Evolutionary conservation across 768 basidiomycete species (phyloP), one percentile per base, ranked within the genome.

Genomic region (Lentinula raphanica): DNA sequence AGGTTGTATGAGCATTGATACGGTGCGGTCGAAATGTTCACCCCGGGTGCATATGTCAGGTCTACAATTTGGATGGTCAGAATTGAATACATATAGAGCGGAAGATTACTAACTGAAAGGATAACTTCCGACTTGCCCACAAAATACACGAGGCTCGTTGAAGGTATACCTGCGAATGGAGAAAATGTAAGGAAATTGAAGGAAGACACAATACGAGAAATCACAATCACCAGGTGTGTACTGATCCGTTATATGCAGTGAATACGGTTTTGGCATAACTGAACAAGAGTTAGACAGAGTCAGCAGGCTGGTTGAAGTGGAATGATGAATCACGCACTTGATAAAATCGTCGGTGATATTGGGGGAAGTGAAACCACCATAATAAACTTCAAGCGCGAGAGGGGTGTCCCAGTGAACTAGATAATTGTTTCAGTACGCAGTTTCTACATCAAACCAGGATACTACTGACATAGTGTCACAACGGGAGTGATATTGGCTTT

Each of bases 401-500:
- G 80, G 80, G 7, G 74, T 75, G 61, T 80, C 79, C 78, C 78
- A 79, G 61, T 81, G 78, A 64, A 77, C 77, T 79, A 56, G 2
- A 48, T n/a, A n/a, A n/a, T n/a, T n/a, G n/a, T n/a, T n/a, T n/a
- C n/a, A n/a, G n/a, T n/a, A n/a, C n/a, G n/a, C n/a, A n/a, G n/a
- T n/a, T n/a, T n/a, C n/a, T n/a, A n/a, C n/a, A n/a, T n/a, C n/a
- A n/a, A n/a, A n/a, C n/a, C n/a, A n/a, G n/a, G n/a, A n/a, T n/a
- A n/a, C n/a, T n/a, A 67, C 72, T 63, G 66, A 79, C 80, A 83
- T 0, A 83, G 68, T 7, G 81, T 83, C 0, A 69, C 76, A 4
- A 82, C 78, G 3, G 80, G 79, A 32, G 72, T 72, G 28, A 82
- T 70, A 5, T 76, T 78, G 54, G 66, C 59, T 38, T 68, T 62